Evolutionary conservation across 2,329 filamentous ascomycete genomes (phyloP).

Genomic region (Didymella exigua): DNA sequence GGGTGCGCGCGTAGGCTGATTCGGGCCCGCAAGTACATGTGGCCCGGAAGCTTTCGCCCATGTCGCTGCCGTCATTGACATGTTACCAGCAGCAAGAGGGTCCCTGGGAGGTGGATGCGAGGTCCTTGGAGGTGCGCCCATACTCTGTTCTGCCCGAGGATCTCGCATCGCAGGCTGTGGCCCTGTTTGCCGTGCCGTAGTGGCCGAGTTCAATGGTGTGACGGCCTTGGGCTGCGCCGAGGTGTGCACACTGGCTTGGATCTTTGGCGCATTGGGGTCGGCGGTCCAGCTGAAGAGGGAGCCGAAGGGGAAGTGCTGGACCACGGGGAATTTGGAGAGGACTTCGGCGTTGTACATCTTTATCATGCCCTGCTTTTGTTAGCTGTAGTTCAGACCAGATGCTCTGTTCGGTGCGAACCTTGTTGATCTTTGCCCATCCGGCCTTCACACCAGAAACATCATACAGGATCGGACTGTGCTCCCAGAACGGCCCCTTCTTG

Average conservation of each 20-base stretch:
- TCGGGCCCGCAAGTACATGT: conserved; percentile 33
- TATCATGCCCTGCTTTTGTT: conserved; percentile 76
- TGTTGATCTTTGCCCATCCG: conserved; percentile 98
- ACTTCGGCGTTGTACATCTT: conserved; percentile 99
- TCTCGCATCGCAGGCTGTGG: conserved; percentile 33
- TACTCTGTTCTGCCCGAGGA: conserved; percentile 28
- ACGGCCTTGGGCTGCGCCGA: conserved; percentile 42
- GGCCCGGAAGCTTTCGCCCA: conserved; percentile 4
- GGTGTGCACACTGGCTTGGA: conserved; percentile 44
- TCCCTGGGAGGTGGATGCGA: background rate
- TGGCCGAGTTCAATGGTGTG: conserved; percentile 22
- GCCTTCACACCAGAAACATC: conserved; percentile 88
- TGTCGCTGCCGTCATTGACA: conserved; percentile 8
- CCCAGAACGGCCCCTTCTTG: conserved; percentile 94
- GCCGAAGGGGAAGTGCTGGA: conserved; percentile 79
- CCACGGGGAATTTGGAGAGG: conserved; percentile 92
- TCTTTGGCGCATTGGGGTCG: conserved; percentile 49
- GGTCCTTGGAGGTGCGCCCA: background rate
- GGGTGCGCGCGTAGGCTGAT: conserved; percentile 43
- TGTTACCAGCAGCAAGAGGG: conserved; percentile 5
- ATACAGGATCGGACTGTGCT: conserved; percentile 88
- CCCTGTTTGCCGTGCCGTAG: conserved; percentile 24
- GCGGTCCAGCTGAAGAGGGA: conserved; percentile 56
- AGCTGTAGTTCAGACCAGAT: background rate
- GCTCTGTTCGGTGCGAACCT: conserved; percentile 34